A percentile compares a stretch with the other conserved stretches of the same genome.
phyloP scores from a whole-genome alignment of 331 rosid species.

The Pyrus hybrid region DNA sequence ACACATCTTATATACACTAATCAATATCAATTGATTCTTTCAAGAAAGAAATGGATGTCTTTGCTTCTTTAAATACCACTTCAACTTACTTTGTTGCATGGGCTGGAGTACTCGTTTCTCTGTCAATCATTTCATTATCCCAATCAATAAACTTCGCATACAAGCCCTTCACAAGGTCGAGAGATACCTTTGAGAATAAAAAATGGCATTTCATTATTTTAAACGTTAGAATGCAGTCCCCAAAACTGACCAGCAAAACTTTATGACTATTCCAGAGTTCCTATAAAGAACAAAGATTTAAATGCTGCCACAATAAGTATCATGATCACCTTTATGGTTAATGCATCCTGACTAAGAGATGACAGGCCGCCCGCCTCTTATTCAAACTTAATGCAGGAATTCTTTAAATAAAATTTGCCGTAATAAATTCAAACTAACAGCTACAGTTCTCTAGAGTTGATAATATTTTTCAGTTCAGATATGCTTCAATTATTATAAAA shows the following conservation, averaged over 20 bases:
- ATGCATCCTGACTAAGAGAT: neutral
- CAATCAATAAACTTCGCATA: slow-evolving; percentile 98
- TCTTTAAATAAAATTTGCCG: too few species aligned
- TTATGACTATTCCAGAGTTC: neutral
- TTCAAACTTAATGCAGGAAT: neutral
- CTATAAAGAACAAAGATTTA: neutral
- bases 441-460: neutral
- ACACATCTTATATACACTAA: slow-evolving; percentile 28
- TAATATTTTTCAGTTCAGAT: neutral
- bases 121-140: slow-evolving; percentile 84
- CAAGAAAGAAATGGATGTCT: neutral
- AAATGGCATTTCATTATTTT: slow-evolving; percentile 12
- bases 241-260: neutral
- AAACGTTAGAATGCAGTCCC: neutral
- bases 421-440: neutral
- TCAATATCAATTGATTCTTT: neutral
- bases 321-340: neutral
- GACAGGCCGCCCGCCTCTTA: neutral
- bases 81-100: slow-evolving; percentile 91
- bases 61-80: neutral
- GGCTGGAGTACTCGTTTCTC: slow-evolving; percentile 74
- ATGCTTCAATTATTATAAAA: neutral
- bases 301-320: neutral
- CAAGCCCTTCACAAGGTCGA: slow-evolving; percentile 91
- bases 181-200: slow-evolving; percentile 69